Percentiles rank a stretch among this genome's conserved stretches.
phyloP scores from a whole-genome alignment of 192 early-diverging fungal species.

The Phlyctochytrium planicorne region DNA sequence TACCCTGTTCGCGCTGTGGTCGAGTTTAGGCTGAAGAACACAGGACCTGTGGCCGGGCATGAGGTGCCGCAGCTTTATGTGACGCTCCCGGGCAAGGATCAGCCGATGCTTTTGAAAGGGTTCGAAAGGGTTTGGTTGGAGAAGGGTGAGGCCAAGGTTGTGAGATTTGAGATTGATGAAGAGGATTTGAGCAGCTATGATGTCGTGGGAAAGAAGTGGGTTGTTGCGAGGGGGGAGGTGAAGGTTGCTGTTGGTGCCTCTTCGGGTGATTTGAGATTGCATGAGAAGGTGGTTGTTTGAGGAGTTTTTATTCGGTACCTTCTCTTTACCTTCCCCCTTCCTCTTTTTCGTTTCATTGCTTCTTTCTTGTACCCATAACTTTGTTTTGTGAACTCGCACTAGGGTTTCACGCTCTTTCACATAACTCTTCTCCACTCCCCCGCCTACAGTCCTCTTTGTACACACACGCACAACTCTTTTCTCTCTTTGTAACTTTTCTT shows the following conservation, averaged over 20 bases:
- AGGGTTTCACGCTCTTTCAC: too few relatives aligned
- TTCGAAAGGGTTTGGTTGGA: conserved; percentile 43
- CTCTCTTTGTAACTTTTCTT: too few relatives aligned
- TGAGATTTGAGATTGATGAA: conserved; percentile 38
- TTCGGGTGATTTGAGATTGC: conserved; percentile 44
- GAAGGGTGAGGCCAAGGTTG: conserved; percentile 38
- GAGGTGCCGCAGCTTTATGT: conserved; percentile 53
- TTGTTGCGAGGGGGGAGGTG: conserved; percentile 46
- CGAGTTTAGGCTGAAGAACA: conserved; percentile 40
- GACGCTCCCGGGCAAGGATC: conserved; percentile 26
- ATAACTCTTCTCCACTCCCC: too few relatives aligned
- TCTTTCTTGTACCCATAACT: too few relatives aligned
- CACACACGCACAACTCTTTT: too few relatives aligned
- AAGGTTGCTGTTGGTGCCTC: conserved; percentile 53
- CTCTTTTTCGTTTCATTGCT: neutral
- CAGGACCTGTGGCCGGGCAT: conserved; percentile 29
- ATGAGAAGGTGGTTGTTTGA: neutral
- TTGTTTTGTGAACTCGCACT: too few relatives aligned
- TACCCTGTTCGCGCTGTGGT: conserved; percentile 19
- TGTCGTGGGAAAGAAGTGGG: conserved; percentile 35
- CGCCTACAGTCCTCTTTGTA: too few relatives aligned
- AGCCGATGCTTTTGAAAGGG: conserved; percentile 36
- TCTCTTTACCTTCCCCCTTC: neutral
- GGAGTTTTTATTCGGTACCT: conserved; percentile 5
- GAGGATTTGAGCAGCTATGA: conserved; percentile 50